Percentiles rank a stretch among this genome's conserved stretches.
Conservation (phyloP, 805 yeast species). For the Candida morakotiae region DNA sequence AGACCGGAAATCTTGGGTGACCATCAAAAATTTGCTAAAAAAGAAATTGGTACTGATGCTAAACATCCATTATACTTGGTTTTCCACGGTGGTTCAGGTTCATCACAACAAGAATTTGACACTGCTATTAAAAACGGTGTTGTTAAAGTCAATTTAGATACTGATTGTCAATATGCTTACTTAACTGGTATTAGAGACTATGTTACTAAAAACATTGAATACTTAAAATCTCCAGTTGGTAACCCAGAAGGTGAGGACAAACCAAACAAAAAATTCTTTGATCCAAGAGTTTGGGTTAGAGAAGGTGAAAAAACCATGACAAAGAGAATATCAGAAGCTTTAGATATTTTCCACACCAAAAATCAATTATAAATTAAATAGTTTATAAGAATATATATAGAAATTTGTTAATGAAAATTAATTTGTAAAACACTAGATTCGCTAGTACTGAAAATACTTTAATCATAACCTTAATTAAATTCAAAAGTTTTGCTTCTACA, state of each 20-base stretch:
- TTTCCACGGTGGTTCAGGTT: constrained; percentile 99
- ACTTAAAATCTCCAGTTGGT: constrained; percentile 84
- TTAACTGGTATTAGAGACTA: constrained; percentile 95
- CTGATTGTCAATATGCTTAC: constrained; percentile 99
- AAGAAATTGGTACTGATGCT: constrained; percentile 50
- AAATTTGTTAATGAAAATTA: too few relatives aligned
- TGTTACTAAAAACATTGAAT: constrained; percentile 93
- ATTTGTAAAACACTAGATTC: too few relatives aligned
- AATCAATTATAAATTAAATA: constrained; percentile 42
- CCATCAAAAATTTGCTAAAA: constrained; percentile 86
- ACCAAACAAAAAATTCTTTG: constrained; percentile 99
- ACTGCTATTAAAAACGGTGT: constrained; percentile 91
- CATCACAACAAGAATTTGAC: constrained; percentile 86
- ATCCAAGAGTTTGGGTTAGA: constrained; percentile 99
- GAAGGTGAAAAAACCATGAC: constrained; percentile 99
- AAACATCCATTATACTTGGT: constrained; percentile 87
- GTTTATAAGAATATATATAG: background rate
- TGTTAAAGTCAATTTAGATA: constrained; percentile 98
- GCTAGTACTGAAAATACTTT: too few relatives aligned
- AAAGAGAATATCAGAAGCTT: constrained; percentile 77
- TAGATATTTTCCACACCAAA: constrained; percentile 80
- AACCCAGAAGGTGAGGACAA: constrained; percentile 99
- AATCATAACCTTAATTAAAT: too few relatives aligned
- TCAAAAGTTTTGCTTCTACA: too few relatives aligned
- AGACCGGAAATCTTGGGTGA: constrained; percentile 91